Base-by-base conservation (phyloP, 352 stramenopile species). In the Phytophthora pseudosyringae region DNA sequence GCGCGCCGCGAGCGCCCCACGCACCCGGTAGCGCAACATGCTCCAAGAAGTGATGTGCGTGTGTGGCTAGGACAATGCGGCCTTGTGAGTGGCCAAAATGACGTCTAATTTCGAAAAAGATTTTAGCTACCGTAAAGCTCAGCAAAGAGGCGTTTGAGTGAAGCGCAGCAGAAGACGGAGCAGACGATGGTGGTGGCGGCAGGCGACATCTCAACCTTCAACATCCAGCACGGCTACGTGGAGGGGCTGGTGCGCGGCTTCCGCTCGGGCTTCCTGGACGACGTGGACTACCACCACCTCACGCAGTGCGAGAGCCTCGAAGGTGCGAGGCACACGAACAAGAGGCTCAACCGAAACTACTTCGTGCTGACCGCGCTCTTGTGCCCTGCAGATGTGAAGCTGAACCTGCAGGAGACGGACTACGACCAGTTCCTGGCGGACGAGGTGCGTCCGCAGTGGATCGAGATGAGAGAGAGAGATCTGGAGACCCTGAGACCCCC, bases 371-470 rank as follows among this genome's bases (percentile, higher is more conserved):
- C 12, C 38, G 9, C n/a, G 9, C 31, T 56, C 26, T 56, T 61
- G 25, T 69, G 18, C 29, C 5, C 1, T 69, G 41, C 49, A 94
- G 88, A 94, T 79, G 83, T 95, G 61, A 95, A 94, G 72, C 76
- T 94, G 29, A 99, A 99, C 70, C 75, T 99, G 15, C 97, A 98
- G 60, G 98, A 99, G 76, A 99, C 95, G 12, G 98, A 99, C 83
- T 99, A 99, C 69, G 89, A 95, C 54, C 91, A 98, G 75, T 98
- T 98, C 53, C 72, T 99, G 47, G 86, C 90, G 10, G 94, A 99
- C 74, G 95, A 98, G 77, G 86, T 93, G 53, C 48, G 58, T 64
- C 10, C 12, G 15, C 4, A 12, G 21, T 5, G 28, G 16, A 16
- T 28, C 21, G 26, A n/a, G 41, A 18, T 28, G 12, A 21, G 41